Base-by-base conservation (phyloP, 805 yeast species). In the Zygotorulaspora chibaensis region DNA sequence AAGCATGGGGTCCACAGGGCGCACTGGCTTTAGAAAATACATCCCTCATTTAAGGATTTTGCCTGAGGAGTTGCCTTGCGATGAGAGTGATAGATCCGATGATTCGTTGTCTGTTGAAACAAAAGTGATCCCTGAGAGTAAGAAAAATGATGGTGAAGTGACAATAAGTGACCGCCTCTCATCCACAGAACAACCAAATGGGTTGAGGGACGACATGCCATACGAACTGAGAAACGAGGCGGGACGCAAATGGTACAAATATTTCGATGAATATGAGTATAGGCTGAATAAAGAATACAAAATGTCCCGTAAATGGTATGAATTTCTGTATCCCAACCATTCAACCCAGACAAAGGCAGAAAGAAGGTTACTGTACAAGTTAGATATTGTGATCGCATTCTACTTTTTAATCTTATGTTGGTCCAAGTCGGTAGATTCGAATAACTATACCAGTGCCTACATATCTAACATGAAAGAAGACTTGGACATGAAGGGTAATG, bases 401-500 rank as follows among this genome's bases (percentile, higher is more conserved):
- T 80, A 80, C 53, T 72, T 83, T 9, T 74, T 80, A 56, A 63
- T 80, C 55, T 75, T 79, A 11, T 81, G 82, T 63, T 84, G 85
- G 84, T 77, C 83, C 44, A 83, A 83, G 59, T 77, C 79, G 44
- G 66, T 84, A 40, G 88, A 84, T 57, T 74, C 73, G 45, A 69
- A 77, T 37, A 84, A 83, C 61, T 66, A 79, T 45, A 75, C 77
- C 36, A 80, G 80, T 57, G 89, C 89, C 1, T 84, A 83, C 54
- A 80, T 80, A 30, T 74, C 82, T 23, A 81, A 84, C 16, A 73
- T 84, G 79, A 68, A 74, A 50, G 80, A 77, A 54, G 81, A 72
- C 42, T 66, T 83, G 30, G 68, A 73, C 2, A 75, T 85, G 75
- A 58, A 70, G 44, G 84, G 84, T 11, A 81, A 82, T 54, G 87